Evolutionary conservation across 2,329 filamentous ascomycete species (phyloP).

Genomic region (Alternaria triticimaculans): DNA sequence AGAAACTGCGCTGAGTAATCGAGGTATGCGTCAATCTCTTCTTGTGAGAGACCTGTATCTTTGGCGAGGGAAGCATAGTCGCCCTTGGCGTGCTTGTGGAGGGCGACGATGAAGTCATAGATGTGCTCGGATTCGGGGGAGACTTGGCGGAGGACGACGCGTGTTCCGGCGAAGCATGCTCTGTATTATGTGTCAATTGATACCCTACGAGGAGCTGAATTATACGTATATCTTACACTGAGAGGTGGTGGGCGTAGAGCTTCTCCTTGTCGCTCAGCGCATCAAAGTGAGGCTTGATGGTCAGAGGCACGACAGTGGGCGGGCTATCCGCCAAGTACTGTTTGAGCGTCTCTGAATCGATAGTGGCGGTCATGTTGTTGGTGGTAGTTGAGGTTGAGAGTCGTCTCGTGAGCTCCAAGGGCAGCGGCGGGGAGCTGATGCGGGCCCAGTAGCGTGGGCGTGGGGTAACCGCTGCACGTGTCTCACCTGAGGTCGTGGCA

Average conservation of each 20-base stretch:
- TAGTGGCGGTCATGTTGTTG: slow-evolving; percentile 37
- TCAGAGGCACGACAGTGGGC: slow-evolving; percentile 83
- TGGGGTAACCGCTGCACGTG: neutral
- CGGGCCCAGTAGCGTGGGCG: neutral
- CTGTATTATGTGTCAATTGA: slow-evolving; percentile 21
- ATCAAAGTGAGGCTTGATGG: slow-evolving; percentile 93
- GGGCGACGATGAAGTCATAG: slow-evolving; percentile 61
- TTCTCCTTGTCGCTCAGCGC: slow-evolving; percentile 77
- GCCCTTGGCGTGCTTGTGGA: slow-evolving; percentile 57
- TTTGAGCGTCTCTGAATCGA: slow-evolving; percentile 55
- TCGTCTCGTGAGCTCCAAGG: neutral
- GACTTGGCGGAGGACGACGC: slow-evolving; percentile 61
- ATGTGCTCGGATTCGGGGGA: slow-evolving; percentile 60
- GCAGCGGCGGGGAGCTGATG: neutral
- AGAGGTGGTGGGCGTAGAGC: slow-evolving; percentile 80
- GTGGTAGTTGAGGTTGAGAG: neutral
- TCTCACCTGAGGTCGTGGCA: neutral
- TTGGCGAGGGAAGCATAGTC: slow-evolving; percentile 57
- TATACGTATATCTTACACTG: slow-evolving; percentile 34
- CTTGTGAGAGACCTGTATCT: slow-evolving; percentile 50
- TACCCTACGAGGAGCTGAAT: too few species aligned
- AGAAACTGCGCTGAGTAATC: slow-evolving; percentile 56
- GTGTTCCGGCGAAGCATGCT: slow-evolving; percentile 57
- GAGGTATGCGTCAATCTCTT: slow-evolving; percentile 48
- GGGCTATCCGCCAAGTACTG: slow-evolving; percentile 93